Evolutionary conservation across 192 early-diverging fungal species (phyloP), one percentile per base, ranked within the genome.

Genomic region (Linnemannia elongata): DNA sequence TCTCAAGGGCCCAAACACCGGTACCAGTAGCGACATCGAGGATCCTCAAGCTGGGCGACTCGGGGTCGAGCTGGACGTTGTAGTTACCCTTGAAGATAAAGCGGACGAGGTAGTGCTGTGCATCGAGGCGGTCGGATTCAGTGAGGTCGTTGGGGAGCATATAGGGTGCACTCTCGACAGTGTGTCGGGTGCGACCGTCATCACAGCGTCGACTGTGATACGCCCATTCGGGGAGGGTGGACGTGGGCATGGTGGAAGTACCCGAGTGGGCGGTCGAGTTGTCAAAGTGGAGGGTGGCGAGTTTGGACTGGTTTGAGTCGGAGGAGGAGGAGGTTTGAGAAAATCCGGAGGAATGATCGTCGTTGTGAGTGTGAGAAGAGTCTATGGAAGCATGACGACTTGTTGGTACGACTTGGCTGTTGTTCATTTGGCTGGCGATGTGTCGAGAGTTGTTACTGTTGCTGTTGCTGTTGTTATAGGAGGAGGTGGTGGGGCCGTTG

Each of bases 91-190:
- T 82, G 63, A 84, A 82, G 69, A 85, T 76, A 70, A 90, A 93
- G 30, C 91, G 85, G 33, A 91, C 83, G 76, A 93, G 82, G 69
- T 89, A 93, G 74, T 93, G 92, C 36, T 88, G 88, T 18, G 89
- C 70, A 66, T 93, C 89, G 13, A 93, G 73, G 12, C 92, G 80
- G 78, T 93, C 90, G 5, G 90, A 88, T 69, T 93, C 92, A 45
- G 89, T 89, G 8, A 91, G 88, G 45, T 93, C 91, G 66, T 89
- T 89, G 1, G 90, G 92, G 24, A 91, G 82, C 54, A 91, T 72
- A 78, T 92, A 92, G 39, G 82, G 78, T 33, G 88, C 88, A 39
- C 55, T 89, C 24, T 81, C 83, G 15, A 85, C 83, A 27, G 82
- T 83, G 55, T 91, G 89, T 74, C 88, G 42, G 66, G 87, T 80